These are phyloP conservation scores for Linum usitatissimum DNA, from an alignment of 345 rosid species.

Conservation along the genomic window DNA sequence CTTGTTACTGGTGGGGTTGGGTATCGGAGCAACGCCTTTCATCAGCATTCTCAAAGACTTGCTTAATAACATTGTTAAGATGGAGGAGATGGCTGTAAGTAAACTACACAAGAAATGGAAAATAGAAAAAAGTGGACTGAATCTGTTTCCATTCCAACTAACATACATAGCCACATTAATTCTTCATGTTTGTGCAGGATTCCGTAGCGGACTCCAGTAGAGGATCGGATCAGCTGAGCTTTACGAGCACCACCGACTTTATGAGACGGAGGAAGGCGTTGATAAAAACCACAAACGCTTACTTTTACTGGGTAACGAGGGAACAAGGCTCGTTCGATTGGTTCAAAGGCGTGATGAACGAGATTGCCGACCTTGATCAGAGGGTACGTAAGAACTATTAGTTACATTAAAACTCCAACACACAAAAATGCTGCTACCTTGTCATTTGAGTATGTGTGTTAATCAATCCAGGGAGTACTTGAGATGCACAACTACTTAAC, in stretches of 20 bases:
- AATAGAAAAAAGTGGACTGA: not conserved
- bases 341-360: constrained; percentile 99
- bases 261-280: constrained; percentile 41
- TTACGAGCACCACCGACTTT: constrained; percentile 39
- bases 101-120: not conserved
- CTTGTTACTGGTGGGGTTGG: constrained; percentile 82
- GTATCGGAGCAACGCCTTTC: constrained; percentile 98
- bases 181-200: constrained; percentile 38
- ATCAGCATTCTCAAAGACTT: constrained; percentile 92
- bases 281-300: constrained; percentile 69
- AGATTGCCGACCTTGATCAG: constrained; percentile 86
- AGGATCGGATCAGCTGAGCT: constrained; percentile 47
- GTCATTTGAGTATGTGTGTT: not conserved
- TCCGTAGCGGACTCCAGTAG: constrained; percentile 48
- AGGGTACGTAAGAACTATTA: constrained; percentile 42
- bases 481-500: constrained; percentile 99
- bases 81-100: constrained; percentile 90
- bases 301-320: constrained; percentile 97
- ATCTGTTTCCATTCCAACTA: not conserved
- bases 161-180: not conserved
- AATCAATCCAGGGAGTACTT: constrained; percentile 62
- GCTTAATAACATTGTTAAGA: constrained; percentile 75
- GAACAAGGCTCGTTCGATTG: constrained; percentile 99
- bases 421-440: too few species aligned
- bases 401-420: not conserved